phyloP scores from a whole-genome alignment of 345 rosid species.

The Euphorbia peplus region DNA sequence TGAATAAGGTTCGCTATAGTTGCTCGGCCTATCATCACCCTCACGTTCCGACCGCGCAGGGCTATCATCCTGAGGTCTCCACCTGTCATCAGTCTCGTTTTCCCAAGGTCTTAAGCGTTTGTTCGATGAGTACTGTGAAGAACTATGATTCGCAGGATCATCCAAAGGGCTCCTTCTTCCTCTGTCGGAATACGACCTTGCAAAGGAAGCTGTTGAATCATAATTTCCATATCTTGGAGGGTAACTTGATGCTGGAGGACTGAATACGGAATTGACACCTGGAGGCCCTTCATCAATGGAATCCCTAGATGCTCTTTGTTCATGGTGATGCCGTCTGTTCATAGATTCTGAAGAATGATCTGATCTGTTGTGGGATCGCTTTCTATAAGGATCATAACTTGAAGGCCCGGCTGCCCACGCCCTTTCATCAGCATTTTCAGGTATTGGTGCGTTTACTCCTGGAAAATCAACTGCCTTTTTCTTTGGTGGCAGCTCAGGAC shows the following conservation, averaged over 20 bases:
- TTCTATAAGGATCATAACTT: slow-evolving; percentile 36
- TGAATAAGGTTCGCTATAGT: slow-evolving; percentile 11
- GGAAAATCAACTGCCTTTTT: slow-evolving; percentile 70
- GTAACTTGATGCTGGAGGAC: slow-evolving; percentile 45
- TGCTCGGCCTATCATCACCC: slow-evolving; percentile 21
- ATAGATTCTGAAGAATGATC: slow-evolving; percentile 31
- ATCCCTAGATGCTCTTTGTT: slow-evolving; percentile 40
- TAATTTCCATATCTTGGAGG: slow-evolving; percentile 56
- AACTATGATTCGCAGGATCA: slow-evolving; percentile 28
- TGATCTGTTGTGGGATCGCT: slow-evolving; percentile 27
- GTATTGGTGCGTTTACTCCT: slow-evolving; percentile 84
- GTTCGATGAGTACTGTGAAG: slow-evolving; percentile 7
- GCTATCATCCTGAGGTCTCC: not conserved
- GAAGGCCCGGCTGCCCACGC: slow-evolving; percentile 57
- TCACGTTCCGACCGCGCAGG: slow-evolving; percentile 11
- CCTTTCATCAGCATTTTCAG: slow-evolving; percentile 61
- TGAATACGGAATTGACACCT: slow-evolving; percentile 38
- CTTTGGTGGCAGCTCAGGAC: slow-evolving; percentile 32
- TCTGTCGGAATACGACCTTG: slow-evolving; percentile 42
- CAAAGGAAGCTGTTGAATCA: slow-evolving; percentile 34
- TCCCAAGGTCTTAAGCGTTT: slow-evolving; percentile 29
- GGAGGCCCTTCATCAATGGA: slow-evolving; percentile 53
- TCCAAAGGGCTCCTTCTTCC: slow-evolving; percentile 41
- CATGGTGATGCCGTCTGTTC: slow-evolving; percentile 39
- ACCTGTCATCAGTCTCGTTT: slow-evolving; percentile 18